phyloP scores from a whole-genome alignment of 371 early-diverging fungal genomes.

The Mucor saturninus region DNA sequence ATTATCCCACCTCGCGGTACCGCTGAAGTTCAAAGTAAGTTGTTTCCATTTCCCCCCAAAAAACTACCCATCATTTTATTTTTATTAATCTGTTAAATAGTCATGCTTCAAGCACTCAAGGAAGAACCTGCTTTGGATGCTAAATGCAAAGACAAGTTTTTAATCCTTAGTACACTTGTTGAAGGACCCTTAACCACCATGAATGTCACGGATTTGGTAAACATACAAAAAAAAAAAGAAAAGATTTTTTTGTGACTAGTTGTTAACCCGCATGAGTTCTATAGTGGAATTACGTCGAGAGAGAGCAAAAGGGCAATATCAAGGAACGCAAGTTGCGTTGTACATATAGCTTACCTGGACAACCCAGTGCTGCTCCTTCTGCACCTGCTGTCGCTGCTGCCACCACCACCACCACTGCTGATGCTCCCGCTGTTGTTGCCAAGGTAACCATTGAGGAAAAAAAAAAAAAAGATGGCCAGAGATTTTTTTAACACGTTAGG shows the following conservation, averaged over 20 bases:
- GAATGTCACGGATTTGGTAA: constrained; percentile 46
- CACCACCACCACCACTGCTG: neutral
- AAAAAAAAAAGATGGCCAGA: neutral
- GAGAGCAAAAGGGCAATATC: constrained; percentile 11
- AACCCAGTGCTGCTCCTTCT: neutral
- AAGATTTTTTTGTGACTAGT: neutral
- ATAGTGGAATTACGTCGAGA: constrained; percentile 29
- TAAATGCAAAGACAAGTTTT: constrained; percentile 88
- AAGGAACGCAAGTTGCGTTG: constrained; percentile 27
- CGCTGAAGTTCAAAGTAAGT: constrained; percentile 68
- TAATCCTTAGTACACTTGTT: constrained; percentile 63
- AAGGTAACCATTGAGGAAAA: neutral
- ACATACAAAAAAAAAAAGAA: neutral
- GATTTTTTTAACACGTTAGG: no score
- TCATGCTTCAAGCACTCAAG: constrained; percentile 77
- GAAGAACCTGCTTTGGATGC: constrained; percentile 71
- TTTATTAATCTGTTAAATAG: constrained; percentile 32
- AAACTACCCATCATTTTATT: neutral
- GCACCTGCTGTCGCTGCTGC: neutral
- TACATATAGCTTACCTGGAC: constrained; percentile 10
- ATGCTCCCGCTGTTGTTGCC: constrained; percentile 2
- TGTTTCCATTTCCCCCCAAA: neutral
- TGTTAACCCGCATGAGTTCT: neutral
- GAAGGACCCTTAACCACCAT: constrained; percentile 36
- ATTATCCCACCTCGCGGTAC: constrained; percentile 65